These are phyloP conservation scores for Stagonosporopsis rhizophila DNA, from an alignment of 2,329 filamentous ascomycete species.

Conservation along the genomic window DNA sequence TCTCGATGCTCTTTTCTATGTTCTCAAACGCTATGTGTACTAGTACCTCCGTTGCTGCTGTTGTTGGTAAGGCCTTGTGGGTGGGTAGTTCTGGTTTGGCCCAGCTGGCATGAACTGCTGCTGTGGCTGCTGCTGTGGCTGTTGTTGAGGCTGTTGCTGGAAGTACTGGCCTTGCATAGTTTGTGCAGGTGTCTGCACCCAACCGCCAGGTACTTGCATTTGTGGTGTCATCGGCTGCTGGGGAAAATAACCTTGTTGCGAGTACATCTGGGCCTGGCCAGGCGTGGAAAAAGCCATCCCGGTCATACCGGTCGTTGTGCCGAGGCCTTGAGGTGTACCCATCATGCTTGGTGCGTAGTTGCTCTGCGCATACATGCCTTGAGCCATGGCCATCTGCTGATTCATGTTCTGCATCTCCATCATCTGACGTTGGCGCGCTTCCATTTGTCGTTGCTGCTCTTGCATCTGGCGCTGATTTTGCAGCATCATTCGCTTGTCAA, in stretches of 20 bases:
- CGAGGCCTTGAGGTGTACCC: conserved; percentile 28
- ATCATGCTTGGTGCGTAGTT: conserved; percentile 35
- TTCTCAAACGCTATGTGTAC: conserved; percentile 6
- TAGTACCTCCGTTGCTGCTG: conserved; percentile 25
- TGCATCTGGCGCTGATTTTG: conserved; percentile 43
- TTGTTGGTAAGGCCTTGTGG: conserved; percentile 42
- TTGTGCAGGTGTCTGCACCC: conserved; percentile 37
- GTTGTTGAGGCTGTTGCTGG: conserved; percentile 24
- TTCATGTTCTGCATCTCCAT: conserved; percentile 37
- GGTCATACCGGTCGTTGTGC: conserved; percentile 26
- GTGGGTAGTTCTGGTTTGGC: conserved; percentile 26
- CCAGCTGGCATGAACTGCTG: conserved; percentile 16
- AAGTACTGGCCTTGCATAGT: conserved; percentile 39
- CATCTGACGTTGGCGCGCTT: conserved; percentile 36
- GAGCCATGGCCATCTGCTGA: conserved; percentile 35
- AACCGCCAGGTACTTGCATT: conserved; percentile 38
- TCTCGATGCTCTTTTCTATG: not conserved
- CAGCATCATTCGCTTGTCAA: conserved; percentile 44
- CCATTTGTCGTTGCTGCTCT: conserved; percentile 35
- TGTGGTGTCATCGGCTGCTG: conserved; percentile 38
- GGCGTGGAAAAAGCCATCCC: conserved; percentile 41
- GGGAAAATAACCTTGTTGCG: conserved; percentile 39
- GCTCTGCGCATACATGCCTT: conserved; percentile 31
- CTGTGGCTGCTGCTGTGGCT: conserved; percentile 15
- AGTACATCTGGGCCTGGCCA: conserved; percentile 38